phyloP scores from a whole-genome alignment of 2,329 filamentous ascomycete genomes.

The Exophiala alcalophila region DNA sequence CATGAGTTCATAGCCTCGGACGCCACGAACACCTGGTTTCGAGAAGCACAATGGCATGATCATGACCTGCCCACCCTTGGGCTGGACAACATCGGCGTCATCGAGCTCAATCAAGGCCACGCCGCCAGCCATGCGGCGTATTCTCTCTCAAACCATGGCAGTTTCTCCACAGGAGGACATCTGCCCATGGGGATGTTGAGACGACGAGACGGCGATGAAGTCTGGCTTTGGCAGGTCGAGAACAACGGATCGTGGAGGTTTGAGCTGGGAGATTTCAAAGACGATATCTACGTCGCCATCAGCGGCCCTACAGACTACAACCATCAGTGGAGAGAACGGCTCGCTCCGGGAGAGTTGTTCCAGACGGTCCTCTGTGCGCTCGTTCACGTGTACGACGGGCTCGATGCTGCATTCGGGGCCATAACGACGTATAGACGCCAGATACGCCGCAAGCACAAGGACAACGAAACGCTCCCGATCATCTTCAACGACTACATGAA shows the following conservation, averaged over 20 bases:
- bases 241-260: conserved; percentile 39
- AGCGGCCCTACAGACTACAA: conserved; percentile 32
- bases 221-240: conserved; percentile 40
- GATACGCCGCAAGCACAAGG: conserved; percentile 33
- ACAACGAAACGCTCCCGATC: conserved; percentile 34
- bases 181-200: conserved; percentile 36
- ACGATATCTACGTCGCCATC: conserved; percentile 35
- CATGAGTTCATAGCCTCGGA: conserved; percentile 29
- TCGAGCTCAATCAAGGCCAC: conserved; percentile 26
- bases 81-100: conserved; percentile 32
- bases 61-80: conserved; percentile 32
- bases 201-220: conserved; percentile 26
- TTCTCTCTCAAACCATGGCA: conserved; percentile 32
- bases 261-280: conserved; percentile 39
- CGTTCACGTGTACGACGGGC: conserved; percentile 27
- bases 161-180: conserved; percentile 34
- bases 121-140: conserved; percentile 27
- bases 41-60: conserved; percentile 37
- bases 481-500: conserved; percentile 45
- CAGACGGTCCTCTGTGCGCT: conserved; percentile 32
- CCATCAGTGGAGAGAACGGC: conserved; percentile 33
- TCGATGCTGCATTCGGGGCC: conserved; percentile 31
- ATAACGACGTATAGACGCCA: conserved; percentile 35
- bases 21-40: conserved; percentile 36
- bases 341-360: conserved; percentile 31